Evolutionary conservation across 163 green algal species (phyloP), one percentile per base, ranked within the genome.

Genomic region (Volvox carteri): DNA sequence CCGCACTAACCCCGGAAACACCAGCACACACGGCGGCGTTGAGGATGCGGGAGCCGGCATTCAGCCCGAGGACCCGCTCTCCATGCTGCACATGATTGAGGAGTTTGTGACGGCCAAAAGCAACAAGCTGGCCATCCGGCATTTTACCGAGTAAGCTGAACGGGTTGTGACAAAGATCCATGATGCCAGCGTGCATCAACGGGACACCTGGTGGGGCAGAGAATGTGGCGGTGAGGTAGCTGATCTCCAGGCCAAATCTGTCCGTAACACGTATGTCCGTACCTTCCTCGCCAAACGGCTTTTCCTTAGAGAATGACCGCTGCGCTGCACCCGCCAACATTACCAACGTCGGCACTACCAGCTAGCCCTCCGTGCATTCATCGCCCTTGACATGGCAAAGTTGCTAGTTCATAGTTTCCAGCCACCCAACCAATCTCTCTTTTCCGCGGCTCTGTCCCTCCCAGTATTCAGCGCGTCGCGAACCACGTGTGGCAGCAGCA

Each of bases 401-500:
- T n/a, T n/a, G n/a, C 28, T 23, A 65, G 25, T 65, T 65, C 7
- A 11, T 65, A 65, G 54, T 65, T 23, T 12, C 25, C 54, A 65
- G 2, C 28, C 5, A 65, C 54, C 54, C 7, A 65, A 65, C 8
- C 54, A 65, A 8, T 65, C 16, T 65, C 4, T 23, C 54, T 12
- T 65, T 23, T 65, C 54, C 6, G 25, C 54, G 25, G 25, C 54
- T 65, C 6, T 65, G 28, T 65, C 4, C 0, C 76, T 62, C n/a
- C n/a, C 74, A 79, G 85, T 67, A 78, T 92, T 41, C 91, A 94
- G 77, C 83, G 84, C 1, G 54, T 94, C 42, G 91, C 91, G 14
- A 92, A 94, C 86, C 75, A 83, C 12, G 91, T 93, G 67, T 94
- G 91, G 91, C 44, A 76, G 33, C 76, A 89, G 68, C 87, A 94